These are phyloP conservation scores for Eutrema japonicum DNA, from an alignment of 345 rosid genomes.

Conservation along the genomic window DNA sequence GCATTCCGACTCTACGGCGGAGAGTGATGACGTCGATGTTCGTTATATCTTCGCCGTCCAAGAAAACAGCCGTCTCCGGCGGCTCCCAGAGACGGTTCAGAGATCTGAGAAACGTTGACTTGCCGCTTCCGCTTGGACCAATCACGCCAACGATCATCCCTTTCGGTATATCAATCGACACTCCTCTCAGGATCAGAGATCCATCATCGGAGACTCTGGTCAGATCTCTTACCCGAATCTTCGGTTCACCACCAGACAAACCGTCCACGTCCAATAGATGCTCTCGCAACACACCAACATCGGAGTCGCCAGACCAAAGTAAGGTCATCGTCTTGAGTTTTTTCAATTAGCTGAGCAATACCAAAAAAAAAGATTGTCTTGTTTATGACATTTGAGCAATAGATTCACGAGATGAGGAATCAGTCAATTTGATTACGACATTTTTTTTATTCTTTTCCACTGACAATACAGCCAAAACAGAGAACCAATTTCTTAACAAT, in stretches of 20 bases:
- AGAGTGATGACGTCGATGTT: conserved; percentile 69
- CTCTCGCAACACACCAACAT: conserved; percentile 44
- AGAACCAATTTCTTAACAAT: background rate
- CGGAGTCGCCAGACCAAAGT: conserved; percentile 29
- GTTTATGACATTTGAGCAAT: background rate
- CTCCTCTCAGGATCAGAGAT: conserved; percentile 54
- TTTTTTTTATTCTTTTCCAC: conserved; percentile 6
- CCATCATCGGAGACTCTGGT: conserved; percentile 56
- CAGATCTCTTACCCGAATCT: conserved; percentile 59
- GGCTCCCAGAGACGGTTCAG: conserved; percentile 95
- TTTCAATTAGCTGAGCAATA: background rate
- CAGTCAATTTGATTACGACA: background rate
- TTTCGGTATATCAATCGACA: conserved; percentile 59
- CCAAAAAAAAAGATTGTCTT: background rate
- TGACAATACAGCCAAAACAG: background rate
- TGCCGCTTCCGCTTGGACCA: conserved; percentile 97
- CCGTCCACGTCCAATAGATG: conserved; percentile 47
- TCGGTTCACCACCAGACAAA: conserved; percentile 28
- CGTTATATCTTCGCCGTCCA: conserved; percentile 69
- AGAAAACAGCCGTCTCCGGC: conserved; percentile 60
- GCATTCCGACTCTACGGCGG: conserved; percentile 93
- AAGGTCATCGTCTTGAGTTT: conserved; percentile 19
- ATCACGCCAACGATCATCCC: conserved; percentile 80
- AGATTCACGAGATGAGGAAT: background rate
- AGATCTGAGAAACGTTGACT: conserved; percentile 78